Evolutionary conservation across 2,329 filamentous ascomycete species (phyloP), one percentile per base, ranked within the genome.

Genomic region (Xenoacremonium recifei): DNA sequence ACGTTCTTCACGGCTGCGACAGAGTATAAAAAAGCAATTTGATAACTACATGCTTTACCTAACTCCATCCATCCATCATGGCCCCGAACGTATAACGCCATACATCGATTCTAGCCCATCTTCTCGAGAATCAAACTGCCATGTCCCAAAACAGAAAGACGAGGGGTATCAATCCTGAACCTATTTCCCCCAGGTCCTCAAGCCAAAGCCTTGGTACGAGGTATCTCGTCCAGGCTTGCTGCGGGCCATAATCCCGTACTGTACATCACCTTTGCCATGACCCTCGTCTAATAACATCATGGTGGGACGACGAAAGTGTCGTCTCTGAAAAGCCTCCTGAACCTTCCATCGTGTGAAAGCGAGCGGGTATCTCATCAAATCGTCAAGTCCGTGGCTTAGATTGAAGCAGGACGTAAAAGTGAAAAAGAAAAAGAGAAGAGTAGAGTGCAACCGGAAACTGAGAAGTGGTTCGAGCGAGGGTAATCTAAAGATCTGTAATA

Each of bases 281-380:
- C 37, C 35, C 39, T 16, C 32, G 33, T 29, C 31, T 27, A 48
- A 21, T 32, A 19, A 33, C 34, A 42, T 42, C 30, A 37, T 40
- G n/a, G n/a, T 33, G 25, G 34, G 16, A 39, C 36, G 29, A 36
- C 30, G 35, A 27, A 10, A 21, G 21, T 35, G 35, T 19, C 35
- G 21, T 40, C 37, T 32, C 47, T 32, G 34, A 40, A 31, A 29
- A 40, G 20, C 29, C 21, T 18, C 29, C 35, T 37, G 34, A 39
- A 29, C 33, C 21, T 21, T 40, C 38, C 36, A 31, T 50, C 49
- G 49, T 55, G 49, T 50, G 38, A 45, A 30, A 49, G 49, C 50
- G 48, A 49, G 42, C 45, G 48, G 50, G 49, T 56, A 59, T 57
- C 49, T 50, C 54, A 51, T 55, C 46, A 55, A 47, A 44, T 51